These are phyloP conservation scores for Strigomonas culicis DNA, from an alignment of 208 protist species.

Conservation along the genomic window DNA sequence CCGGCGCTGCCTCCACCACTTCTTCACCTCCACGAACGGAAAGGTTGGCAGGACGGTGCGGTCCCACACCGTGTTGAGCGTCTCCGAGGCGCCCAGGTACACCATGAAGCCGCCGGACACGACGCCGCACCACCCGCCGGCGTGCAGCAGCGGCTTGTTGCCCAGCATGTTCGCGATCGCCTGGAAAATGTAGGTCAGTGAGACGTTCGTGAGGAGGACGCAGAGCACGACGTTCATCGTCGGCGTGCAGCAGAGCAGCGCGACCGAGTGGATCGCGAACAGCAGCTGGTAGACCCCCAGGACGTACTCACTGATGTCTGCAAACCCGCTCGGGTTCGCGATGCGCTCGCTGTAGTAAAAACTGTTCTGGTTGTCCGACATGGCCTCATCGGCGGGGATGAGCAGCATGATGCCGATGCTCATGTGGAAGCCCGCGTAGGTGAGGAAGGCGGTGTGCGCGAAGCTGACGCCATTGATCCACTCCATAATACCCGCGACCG, in stretches of 20 bases:
- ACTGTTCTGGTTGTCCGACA: neutral
- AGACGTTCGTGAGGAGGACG: neutral
- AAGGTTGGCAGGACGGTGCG: slow-evolving; percentile 3
- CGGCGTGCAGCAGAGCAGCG: neutral
- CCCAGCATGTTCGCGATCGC: neutral
- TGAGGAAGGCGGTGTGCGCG: neutral
- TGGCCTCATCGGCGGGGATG: neutral
- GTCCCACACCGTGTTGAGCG: neutral
- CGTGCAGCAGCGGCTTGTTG: neutral
- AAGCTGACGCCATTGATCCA: slow-evolving; percentile 4
- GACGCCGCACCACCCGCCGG: neutral
- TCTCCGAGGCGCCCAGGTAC: neutral
- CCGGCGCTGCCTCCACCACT: neutral
- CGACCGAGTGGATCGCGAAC: neutral
- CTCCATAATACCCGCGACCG: neutral
- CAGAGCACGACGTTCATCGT: neutral
- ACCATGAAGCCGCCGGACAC: neutral
- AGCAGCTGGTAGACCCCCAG: neutral
- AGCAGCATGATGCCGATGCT: neutral
- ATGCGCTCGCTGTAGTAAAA: neutral
- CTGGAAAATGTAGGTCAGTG: neutral
- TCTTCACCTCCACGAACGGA: neutral
- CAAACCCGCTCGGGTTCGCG: neutral
- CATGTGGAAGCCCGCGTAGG: neutral
- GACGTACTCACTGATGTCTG: neutral